Evolutionary conservation across 495 filamentous ascomycete species (phyloP).

Genomic region (Hypoxylon fuscum): DNA sequence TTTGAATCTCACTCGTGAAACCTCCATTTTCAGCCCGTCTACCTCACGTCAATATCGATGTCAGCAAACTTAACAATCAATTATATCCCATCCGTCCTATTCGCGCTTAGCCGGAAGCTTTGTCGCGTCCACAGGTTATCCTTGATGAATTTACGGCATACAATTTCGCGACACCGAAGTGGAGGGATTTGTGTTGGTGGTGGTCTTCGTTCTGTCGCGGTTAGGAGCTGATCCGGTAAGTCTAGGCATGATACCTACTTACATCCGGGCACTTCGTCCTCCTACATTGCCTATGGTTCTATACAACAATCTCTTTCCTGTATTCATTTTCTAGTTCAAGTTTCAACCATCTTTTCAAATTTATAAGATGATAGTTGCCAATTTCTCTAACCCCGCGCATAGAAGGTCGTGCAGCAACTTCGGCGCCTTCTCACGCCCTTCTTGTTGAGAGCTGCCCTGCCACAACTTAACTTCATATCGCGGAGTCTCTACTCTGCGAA

Average conservation of each 20-base stretch:
- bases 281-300: background rate
- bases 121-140: slow-evolving; percentile 5
- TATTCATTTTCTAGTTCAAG: background rate
- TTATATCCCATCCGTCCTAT: background rate
- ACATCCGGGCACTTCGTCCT: slow-evolving; percentile 5
- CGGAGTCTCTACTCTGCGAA: slow-evolving; percentile 2
- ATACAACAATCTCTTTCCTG: slow-evolving; percentile 2
- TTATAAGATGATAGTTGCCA: slow-evolving; percentile 7
- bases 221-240: slow-evolving; percentile 35
- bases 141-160: slow-evolving; percentile 38
- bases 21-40: slow-evolving; percentile 45
- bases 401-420: slow-evolving; percentile 24
- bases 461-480: slow-evolving; percentile 8
- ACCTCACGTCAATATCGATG: slow-evolving; percentile 20
- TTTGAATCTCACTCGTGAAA: slow-evolving; percentile 45
- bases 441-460: slow-evolving; percentile 7
- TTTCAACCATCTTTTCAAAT: background rate
- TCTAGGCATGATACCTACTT: slow-evolving; percentile 16
- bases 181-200: slow-evolving; percentile 39
- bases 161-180: slow-evolving; percentile 29
- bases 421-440: slow-evolving; percentile 4
- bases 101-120: slow-evolving; percentile 3
- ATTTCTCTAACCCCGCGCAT: slow-evolving; percentile 28
- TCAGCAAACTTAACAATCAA: slow-evolving; percentile 19
- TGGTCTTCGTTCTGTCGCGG: slow-evolving; percentile 32